phyloP scores from a whole-genome alignment of 495 filamentous ascomycete genomes.

The Talaromyces stipitatus region DNA sequence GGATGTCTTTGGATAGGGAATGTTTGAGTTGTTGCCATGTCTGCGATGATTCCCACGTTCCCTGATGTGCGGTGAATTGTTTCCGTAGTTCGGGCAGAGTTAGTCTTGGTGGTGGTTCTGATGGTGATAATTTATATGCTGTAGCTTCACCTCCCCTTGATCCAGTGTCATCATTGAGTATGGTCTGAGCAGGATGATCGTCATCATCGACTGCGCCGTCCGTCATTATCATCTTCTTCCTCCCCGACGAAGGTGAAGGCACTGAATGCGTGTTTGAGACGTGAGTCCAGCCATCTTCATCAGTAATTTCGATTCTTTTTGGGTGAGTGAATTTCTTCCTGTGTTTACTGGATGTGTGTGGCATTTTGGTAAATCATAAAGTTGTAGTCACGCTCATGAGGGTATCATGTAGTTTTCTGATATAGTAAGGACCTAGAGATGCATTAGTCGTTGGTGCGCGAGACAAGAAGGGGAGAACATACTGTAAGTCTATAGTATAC shows the following conservation, averaged over 20 bases:
- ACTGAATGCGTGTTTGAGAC: slow-evolving; percentile 20
- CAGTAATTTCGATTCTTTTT: slow-evolving; percentile 37
- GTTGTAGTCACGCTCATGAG: not conserved
- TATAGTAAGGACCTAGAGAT: not conserved
- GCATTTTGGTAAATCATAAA: slow-evolving; percentile 23
- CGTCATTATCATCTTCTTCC: slow-evolving; percentile 3
- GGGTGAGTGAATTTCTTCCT: slow-evolving; percentile 9
- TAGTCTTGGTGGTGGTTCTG: slow-evolving; percentile 23
- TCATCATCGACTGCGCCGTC: slow-evolving; percentile 3
- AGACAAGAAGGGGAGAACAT: not conserved
- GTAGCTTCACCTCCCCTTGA: too few relatives aligned
- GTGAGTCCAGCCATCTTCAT: slow-evolving; percentile 50
- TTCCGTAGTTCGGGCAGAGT: slow-evolving; percentile 30
- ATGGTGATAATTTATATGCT: slow-evolving; percentile 10
- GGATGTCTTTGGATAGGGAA: slow-evolving; percentile 1
- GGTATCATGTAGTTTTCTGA: not conserved
- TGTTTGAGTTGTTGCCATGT: slow-evolving; percentile 16
- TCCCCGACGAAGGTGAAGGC: slow-evolving; percentile 20
- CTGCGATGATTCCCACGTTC: slow-evolving; percentile 23
- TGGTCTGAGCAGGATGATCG: too few relatives aligned
- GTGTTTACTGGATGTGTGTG: slow-evolving; percentile 40
- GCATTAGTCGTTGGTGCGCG: not conserved
- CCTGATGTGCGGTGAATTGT: slow-evolving; percentile 22
- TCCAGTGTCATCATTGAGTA: too few relatives aligned
- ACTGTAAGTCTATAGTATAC: not conserved